Conservation (phyloP, 116 monocot genomes). For the Posidonia oceanica region DNA sequence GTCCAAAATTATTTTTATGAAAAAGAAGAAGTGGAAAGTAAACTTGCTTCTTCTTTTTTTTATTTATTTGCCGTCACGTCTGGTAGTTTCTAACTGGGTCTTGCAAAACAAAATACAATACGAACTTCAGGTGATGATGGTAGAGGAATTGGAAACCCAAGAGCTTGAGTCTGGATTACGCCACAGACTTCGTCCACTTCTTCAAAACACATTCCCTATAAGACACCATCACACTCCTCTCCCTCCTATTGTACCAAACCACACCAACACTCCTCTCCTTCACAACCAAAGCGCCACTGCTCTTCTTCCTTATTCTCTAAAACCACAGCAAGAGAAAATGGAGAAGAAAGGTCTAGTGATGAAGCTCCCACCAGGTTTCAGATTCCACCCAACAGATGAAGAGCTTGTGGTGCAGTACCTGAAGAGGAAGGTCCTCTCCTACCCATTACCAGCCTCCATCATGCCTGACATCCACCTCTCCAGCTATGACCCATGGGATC, state of each 20-base stretch:
- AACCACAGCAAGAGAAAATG: background rate
- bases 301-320: background rate
- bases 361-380: conserved; percentile 46
- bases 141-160: background rate
- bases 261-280: background rate
- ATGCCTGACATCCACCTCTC: conserved; percentile 40
- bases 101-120: too few species aligned
- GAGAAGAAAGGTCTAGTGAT: background rate
- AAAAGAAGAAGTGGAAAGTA: too few species aligned
- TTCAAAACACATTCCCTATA: background rate
- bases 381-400: conserved; percentile 57
- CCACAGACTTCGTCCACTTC: background rate
- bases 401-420: conserved; percentile 59
- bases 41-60: too few species aligned
- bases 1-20: too few species aligned
- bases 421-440: conserved; percentile 21
- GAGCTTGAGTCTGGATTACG: conserved; percentile 8
- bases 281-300: background rate
- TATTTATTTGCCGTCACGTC: too few species aligned
- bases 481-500: conserved; percentile 32
- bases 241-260: background rate
- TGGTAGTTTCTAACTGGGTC: too few species aligned
- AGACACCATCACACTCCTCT: background rate
- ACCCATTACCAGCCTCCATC: conserved; percentile 37
- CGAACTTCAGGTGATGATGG: too few species aligned